These are phyloP conservation scores for Aspergillus niger DNA, from an alignment of 2,329 filamentous ascomycete species.

Conservation along the genomic window DNA sequence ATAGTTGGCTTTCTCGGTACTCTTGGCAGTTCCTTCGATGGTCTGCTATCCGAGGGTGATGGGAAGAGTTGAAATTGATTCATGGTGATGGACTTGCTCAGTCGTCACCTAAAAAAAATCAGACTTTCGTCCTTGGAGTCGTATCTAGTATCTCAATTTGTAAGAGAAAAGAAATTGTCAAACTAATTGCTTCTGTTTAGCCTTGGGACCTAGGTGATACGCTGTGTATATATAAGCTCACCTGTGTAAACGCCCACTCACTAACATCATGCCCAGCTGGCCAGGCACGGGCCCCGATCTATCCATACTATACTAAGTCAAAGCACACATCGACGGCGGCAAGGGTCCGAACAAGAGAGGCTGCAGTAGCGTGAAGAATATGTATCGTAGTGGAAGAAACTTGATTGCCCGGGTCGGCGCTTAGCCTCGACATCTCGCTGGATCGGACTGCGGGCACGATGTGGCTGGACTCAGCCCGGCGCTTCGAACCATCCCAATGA, in stretches of 20 bases:
- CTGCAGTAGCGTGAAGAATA: constrained; percentile 24
- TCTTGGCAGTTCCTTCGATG: constrained; percentile 38
- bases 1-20: constrained; percentile 26
- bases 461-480: neutral
- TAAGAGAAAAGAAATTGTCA: too few species aligned
- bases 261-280: too few species aligned
- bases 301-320: too few species aligned
- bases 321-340: constrained; percentile 10
- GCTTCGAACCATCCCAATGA: neutral
- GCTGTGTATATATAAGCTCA: too few species aligned
- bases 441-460: constrained; percentile 25
- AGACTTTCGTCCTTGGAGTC: neutral
- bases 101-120: neutral
- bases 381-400: constrained; percentile 19
- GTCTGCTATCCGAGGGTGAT: constrained; percentile 32
- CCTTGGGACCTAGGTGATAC: too few species aligned
- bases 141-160: neutral
- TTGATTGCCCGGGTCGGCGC: constrained; percentile 28
- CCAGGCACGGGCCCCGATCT: too few species aligned
- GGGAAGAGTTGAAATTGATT: constrained; percentile 47
- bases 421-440: constrained; percentile 24
- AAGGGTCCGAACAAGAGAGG: constrained; percentile 28
- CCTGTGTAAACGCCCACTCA: too few species aligned
- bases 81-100: constrained; percentile 25
- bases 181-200: too few species aligned